A percentile compares a stretch with the other conserved stretches of the same genome.
These are phyloP conservation scores for Trametes villosa DNA, from an alignment of 768 basidiomycete genomes.

Conservation along the genomic window DNA sequence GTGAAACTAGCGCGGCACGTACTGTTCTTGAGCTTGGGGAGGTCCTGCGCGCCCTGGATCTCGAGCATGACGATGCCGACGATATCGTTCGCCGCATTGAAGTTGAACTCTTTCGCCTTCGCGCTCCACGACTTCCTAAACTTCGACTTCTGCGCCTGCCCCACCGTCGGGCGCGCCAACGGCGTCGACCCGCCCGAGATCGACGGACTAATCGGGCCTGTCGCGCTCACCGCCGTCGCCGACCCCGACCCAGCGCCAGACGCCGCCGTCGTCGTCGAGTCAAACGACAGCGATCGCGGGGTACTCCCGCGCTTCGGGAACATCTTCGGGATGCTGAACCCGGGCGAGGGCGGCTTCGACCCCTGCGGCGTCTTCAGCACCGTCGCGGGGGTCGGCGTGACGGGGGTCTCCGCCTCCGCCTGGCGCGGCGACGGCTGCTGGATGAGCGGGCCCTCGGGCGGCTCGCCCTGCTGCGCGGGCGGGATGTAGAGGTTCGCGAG, in stretches of 20 bases:
- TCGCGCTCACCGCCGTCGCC: constrained; percentile 23
- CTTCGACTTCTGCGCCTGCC: constrained; percentile 37
- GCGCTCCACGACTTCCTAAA: constrained; percentile 46
- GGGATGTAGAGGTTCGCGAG: constrained; percentile 20
- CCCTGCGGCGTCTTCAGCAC: constrained; percentile 29
- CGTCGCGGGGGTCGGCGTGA: constrained; percentile 30
- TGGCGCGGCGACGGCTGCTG: constrained; percentile 27
- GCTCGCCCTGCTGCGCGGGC: constrained; percentile 5
- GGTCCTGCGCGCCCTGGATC: constrained; percentile 79
- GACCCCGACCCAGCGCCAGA: constrained; percentile 7
- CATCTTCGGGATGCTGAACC: constrained; percentile 37
- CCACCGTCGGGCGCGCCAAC: constrained; percentile 20
- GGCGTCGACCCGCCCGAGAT: constrained; percentile 28
- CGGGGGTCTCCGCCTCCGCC: constrained; percentile 22
- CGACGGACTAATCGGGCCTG: constrained; percentile 14
- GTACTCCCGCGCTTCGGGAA: constrained; percentile 40
- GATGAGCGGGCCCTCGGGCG: neutral
- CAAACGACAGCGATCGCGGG: constrained; percentile 37
- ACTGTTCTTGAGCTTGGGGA: constrained; percentile 90
- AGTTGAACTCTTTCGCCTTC: constrained; percentile 56
- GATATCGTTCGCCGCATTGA: constrained; percentile 77
- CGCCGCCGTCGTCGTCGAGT: constrained; percentile 23
- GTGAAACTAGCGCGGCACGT: constrained; percentile 37
- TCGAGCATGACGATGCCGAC: constrained; percentile 96
- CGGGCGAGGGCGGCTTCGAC: constrained; percentile 31